phyloP scores from a whole-genome alignment of 176 grass and related monocot genomes.

The Ensete ventricosum region DNA sequence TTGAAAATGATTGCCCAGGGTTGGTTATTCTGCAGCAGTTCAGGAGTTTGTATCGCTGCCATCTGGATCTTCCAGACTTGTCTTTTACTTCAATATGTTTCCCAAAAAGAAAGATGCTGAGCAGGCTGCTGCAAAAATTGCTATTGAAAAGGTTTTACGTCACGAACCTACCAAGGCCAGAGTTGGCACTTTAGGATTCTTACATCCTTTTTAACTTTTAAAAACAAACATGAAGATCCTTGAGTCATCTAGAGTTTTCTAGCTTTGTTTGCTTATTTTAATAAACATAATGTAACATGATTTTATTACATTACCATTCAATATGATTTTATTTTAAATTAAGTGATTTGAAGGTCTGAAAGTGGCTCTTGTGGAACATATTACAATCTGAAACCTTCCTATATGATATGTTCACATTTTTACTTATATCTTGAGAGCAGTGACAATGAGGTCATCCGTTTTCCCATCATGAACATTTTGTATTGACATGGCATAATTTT shows the following conservation, averaged over 20 bases:
- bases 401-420: neutral
- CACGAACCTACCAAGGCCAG: neutral
- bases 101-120: constrained; percentile 86
- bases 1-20: constrained; percentile 59
- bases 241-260: too few species aligned
- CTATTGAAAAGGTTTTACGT: constrained; percentile 58
- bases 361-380: neutral
- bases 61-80: constrained; percentile 56
- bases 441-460: neutral
- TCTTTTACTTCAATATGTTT: constrained; percentile 55
- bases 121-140: constrained; percentile 81
- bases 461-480: neutral
- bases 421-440: neutral
- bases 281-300: neutral
- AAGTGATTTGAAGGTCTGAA: neutral
- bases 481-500: neutral
- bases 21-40: constrained; percentile 48
- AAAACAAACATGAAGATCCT: neutral
- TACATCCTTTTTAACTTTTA: neutral
- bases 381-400: neutral
- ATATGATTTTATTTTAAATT: neutral
- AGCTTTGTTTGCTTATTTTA: too few species aligned
- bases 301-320: neutral
- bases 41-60: constrained; percentile 55
- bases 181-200: neutral